Evolutionary conservation across 192 early-diverging fungal genomes (phyloP).

Genomic region (Coemansia sp.): DNA sequence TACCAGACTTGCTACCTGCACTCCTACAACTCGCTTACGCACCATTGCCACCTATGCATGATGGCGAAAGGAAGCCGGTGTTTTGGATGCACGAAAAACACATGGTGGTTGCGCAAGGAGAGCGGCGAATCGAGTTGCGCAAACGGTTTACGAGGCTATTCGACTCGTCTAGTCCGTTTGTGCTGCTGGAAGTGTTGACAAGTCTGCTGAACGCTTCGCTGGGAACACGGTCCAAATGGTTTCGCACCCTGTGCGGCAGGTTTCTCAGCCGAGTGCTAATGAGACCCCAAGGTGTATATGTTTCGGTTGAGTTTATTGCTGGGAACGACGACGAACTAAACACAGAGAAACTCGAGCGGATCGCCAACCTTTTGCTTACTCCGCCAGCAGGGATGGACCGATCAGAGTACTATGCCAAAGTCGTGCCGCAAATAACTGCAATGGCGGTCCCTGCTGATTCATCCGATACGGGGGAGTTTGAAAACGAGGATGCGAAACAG

Average conservation of each 20-base stretch:
- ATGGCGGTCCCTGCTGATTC: not conserved
- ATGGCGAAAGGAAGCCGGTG: not conserved
- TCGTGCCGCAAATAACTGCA: conserved; percentile 29
- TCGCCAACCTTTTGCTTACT: conserved; percentile 31
- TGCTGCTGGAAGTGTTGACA: conserved; percentile 68
- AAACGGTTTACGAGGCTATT: conserved; percentile 42
- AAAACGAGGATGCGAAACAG: not conserved
- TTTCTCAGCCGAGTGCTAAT: conserved; percentile 70
- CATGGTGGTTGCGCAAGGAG: conserved; percentile 38
- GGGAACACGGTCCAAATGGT: conserved; percentile 60
- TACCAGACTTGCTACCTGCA: conserved; percentile 66
- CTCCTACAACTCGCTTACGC: conserved; percentile 70
- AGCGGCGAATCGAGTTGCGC: conserved; percentile 20
- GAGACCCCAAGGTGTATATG: conserved; percentile 61
- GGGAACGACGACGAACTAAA: conserved; percentile 47
- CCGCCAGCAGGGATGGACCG: conserved; percentile 17
- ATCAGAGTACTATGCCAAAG: conserved; percentile 6
- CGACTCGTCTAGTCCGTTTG: conserved; percentile 54
- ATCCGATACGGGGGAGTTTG: not conserved
- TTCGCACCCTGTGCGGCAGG: conserved; percentile 63
- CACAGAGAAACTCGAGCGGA: conserved; percentile 34
- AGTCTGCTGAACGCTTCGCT: conserved; percentile 60
- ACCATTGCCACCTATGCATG: conserved; percentile 44
- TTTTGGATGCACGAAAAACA: conserved; percentile 12
- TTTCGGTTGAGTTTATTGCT: conserved; percentile 69